A percentile compares a stretch with the other conserved stretches of the same genome.
Conservation (phyloP, 352 stramenopile species). For the Ophiocytium majus region DNA sequence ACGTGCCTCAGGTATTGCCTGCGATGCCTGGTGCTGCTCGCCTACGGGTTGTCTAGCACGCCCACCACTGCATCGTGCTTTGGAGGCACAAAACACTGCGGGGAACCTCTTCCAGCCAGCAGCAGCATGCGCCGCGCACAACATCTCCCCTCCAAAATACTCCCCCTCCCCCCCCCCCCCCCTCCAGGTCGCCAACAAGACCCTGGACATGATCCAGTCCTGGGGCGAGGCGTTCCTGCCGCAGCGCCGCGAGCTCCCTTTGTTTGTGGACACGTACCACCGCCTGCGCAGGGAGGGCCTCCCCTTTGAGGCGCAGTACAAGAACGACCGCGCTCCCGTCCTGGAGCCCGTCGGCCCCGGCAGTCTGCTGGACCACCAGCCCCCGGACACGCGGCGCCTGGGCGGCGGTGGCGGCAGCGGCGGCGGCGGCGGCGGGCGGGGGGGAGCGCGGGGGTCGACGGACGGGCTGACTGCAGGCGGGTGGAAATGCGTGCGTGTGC, state of each 20-base stretch:
- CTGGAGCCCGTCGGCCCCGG: conserved; percentile 29
- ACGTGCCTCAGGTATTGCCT: too few relatives aligned
- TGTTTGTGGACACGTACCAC: conserved; percentile 59
- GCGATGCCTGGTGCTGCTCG: too few relatives aligned
- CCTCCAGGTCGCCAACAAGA: conserved; percentile 44
- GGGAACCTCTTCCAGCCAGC: too few relatives aligned
- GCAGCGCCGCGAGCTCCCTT: conserved; percentile 39
- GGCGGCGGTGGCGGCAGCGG: background rate
- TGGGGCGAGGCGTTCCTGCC: conserved; percentile 60
- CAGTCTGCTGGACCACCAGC: conserved; percentile 36
- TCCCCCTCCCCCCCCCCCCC: too few relatives aligned
- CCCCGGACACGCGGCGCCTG: background rate
- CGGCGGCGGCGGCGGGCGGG: background rate
- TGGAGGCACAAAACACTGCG: too few relatives aligned
- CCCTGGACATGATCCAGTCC: conserved; percentile 57
- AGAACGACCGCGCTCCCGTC: conserved; percentile 36
- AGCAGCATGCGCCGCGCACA: too few relatives aligned
- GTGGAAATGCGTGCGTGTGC: background rate
- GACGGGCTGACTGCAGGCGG: background rate
- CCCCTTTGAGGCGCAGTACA: conserved; percentile 48
- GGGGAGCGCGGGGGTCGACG: background rate
- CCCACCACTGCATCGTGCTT: too few relatives aligned
- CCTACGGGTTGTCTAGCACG: too few relatives aligned
- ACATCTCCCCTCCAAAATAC: too few relatives aligned
- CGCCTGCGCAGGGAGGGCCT: conserved; percentile 42